Base-by-base conservation (phyloP, 78 protist species). In the Dictyostelium intermedium region DNA sequence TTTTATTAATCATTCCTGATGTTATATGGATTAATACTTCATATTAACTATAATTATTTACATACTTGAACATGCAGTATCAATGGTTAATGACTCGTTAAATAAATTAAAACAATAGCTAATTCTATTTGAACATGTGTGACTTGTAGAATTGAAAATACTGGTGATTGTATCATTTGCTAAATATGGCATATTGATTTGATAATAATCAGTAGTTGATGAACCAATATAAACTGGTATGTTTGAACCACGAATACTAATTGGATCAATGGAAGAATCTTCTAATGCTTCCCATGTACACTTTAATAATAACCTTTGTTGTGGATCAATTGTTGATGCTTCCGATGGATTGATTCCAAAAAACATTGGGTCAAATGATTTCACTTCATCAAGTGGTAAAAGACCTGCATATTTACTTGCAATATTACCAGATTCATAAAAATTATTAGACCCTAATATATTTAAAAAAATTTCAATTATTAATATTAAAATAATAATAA, bases 61-160 rank as follows among this genome's bases (percentile, higher is more conserved):
- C 69, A 97, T 56, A 25, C 86, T 73, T 39, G 97, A 89, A 84
- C 99, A 97, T 34, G 99, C 99, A 32, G 98, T 96, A 70, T 98
- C 99, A 8, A 97, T 30, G 4, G 93, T 23, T 20, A 89, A 5
- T 5, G 87, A 84, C 14, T 96, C 97, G 14, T 98, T 98, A 30
- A 9, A 0, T 18, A 97, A 87, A 66, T 95, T 94, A 63, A 87
- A 74, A 7, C 43, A 37, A 50, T 79, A 96, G 9, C 98, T 83
- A 1, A 96, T 11, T 23, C 98, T 89, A 84, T 93, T 93, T 37
- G 81, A 3, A 2, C 34, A 8, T 10, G 81, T 30, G 14, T 96
- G 8, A 25, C 78, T 56, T 20, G 60, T 91, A 10, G 20, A 70
- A 32, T 23, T 74, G 34, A 97, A 86, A 27, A 27, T 41, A 6